Evolutionary conservation across 2,329 filamentous ascomycete species (phyloP), one percentile per base, ranked within the genome.

Genomic region (Xylariales sp.): DNA sequence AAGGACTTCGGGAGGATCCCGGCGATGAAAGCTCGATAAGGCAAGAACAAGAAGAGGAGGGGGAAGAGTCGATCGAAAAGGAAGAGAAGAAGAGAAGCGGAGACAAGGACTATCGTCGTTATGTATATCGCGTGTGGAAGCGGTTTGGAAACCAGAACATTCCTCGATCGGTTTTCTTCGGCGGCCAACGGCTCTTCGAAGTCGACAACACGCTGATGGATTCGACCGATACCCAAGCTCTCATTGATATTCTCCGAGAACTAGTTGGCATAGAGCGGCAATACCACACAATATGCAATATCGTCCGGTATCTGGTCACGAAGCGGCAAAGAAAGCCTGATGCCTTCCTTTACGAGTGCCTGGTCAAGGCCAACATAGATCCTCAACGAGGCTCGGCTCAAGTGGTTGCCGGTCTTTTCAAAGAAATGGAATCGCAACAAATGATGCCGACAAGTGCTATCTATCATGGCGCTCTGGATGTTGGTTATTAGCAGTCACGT

Each of bases 351-450:
- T 96, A 93, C 61, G 81, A 87, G 51, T 80, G 83, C 11, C 65
- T 95, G 38, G 81, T 95, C 52, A 71, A 82, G 45, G 79, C 82
- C 34, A 89, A 94, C 63, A 70, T 77, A 21, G 75, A 82, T 55
- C 68, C 74, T 1, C 42, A 48, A 28, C 58, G 74, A 39, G 90
- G 89, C 7, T 88, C 84, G 4, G 81, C 82, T 3, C 70, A 71
- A 20, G 75, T 77, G 34, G 75, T 91, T 11, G 62, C 56, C 24
- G 66, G 64, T 15, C 66, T 95, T n/a, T 64, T 95, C 18, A 65
- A 76, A 16, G 88, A 95, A 53, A 86, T 96, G 81, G 70, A 73
- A 31, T 58, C 64, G 1, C 68, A 73, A 31, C 72, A 70, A 0
- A 69, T 96, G 32, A 65, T 76, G 31, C 71, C 80, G 6, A 86